phyloP scores from a whole-genome alignment of 2,329 filamentous ascomycete species.

The Arthrobotrys megalospora region DNA sequence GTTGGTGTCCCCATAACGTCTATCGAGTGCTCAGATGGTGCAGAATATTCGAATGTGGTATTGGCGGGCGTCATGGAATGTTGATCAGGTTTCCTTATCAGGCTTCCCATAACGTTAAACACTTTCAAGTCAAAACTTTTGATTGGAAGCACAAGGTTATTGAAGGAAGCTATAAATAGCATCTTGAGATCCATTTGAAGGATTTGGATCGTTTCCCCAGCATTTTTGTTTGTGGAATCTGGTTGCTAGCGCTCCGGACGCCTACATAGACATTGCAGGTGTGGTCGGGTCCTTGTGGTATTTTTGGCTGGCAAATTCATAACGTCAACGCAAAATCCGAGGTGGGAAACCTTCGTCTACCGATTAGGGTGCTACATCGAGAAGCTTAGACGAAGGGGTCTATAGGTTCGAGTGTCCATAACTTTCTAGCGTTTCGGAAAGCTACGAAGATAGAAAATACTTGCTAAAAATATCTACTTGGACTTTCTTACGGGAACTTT shows the following conservation, averaged over 20 bases:
- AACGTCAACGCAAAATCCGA: slow-evolving; percentile 42
- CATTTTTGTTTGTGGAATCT: background rate
- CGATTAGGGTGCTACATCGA: slow-evolving; percentile 1
- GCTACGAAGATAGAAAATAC: background rate
- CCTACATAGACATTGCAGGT: too few relatives aligned
- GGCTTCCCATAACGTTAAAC: slow-evolving; percentile 30
- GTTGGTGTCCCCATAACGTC: slow-evolving; percentile 17
- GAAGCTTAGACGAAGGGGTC: slow-evolving; percentile 6
- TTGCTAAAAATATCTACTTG: slow-evolving; percentile 22
- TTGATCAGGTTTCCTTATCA: slow-evolving; percentile 14
- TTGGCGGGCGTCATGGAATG: slow-evolving; percentile 27
- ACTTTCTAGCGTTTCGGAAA: background rate
- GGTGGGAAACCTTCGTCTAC: slow-evolving; percentile 18
- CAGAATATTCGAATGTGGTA: background rate
- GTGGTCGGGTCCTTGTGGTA: slow-evolving; percentile 12
- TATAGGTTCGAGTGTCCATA: background rate
- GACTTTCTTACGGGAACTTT: background rate
- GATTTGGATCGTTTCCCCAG: background rate
- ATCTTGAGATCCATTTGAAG: background rate
- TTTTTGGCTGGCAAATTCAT: slow-evolving; percentile 22
- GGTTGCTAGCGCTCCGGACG: slow-evolving; percentile 4
- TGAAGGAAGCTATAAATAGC: slow-evolving; percentile 1
- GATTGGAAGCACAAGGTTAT: background rate
- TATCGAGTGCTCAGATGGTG: slow-evolving; percentile 22
- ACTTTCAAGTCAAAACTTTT: background rate